These are phyloP conservation scores for Tuber brumale DNA, from an alignment of 495 filamentous ascomycete species.

Conservation along the genomic window DNA sequence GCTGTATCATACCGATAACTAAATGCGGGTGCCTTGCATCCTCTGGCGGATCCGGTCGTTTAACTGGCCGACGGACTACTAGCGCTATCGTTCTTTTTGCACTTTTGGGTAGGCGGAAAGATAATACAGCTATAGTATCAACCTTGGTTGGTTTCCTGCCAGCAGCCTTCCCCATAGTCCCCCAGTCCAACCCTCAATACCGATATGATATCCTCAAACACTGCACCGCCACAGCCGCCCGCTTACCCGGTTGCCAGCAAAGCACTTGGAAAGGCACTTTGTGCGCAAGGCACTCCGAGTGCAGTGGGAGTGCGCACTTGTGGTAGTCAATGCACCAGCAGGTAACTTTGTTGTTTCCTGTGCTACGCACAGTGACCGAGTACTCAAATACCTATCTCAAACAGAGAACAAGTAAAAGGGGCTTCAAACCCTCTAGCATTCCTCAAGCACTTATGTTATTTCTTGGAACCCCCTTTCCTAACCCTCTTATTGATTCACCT, in stretches of 20 bases:
- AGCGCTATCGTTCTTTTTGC: too few species aligned
- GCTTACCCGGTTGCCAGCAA: not conserved
- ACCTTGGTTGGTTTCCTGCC: not conserved
- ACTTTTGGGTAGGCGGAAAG: not conserved
- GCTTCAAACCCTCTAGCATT: too few species aligned
- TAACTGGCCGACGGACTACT: not conserved
- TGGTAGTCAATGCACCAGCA: not conserved
- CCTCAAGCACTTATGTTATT: too few species aligned
- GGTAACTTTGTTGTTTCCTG: not conserved
- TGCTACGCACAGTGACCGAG: too few species aligned
- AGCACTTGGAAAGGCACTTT: not conserved
- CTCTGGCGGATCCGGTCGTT: not conserved
- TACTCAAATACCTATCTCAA: too few species aligned
- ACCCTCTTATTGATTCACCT: too few species aligned
- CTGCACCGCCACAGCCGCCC: not conserved
- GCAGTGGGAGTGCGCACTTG: not conserved
- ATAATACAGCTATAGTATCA: not conserved
- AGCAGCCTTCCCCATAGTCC: not conserved
- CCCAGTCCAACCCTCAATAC: not conserved
- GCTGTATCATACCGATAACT: not conserved
- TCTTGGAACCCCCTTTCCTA: too few species aligned
- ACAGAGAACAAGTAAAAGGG: too few species aligned
- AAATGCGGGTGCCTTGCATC: not conserved
- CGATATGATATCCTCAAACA: not conserved
- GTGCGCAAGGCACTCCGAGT: not conserved